phyloP scores from a whole-genome alignment of 257 asterid genomes.

The Paulownia fortunei region DNA sequence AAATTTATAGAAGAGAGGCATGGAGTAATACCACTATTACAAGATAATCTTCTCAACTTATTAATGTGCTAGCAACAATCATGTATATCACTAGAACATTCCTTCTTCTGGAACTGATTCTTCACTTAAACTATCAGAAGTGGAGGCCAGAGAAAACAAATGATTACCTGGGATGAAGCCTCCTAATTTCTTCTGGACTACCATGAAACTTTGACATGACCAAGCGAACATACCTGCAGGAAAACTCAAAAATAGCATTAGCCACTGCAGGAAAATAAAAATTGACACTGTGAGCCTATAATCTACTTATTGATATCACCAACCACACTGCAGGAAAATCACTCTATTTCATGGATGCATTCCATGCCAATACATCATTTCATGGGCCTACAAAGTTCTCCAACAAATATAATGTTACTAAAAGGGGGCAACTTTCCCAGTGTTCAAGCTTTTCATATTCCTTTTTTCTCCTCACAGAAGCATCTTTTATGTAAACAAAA shows the following conservation, averaged over 20 bases:
- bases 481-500: not conserved
- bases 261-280: not conserved
- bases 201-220: conserved; percentile 78
- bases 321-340: not conserved
- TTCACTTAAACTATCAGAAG: not conserved
- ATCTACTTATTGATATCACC: not conserved
- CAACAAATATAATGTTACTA: not conserved
- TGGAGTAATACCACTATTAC: not conserved
- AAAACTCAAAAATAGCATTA: conserved; percentile 11
- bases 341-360: not conserved
- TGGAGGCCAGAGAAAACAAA: conserved; percentile 11
- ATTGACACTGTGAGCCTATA: not conserved
- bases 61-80: not conserved
- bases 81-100: conserved; percentile 7
- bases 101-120: not conserved
- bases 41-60: conserved; percentile 4
- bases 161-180: conserved; percentile 83
- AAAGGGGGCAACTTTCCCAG: not conserved
- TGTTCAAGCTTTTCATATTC: not conserved
- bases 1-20: not conserved
- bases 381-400: not conserved
- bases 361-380: conserved; percentile 1
- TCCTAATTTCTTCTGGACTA: conserved; percentile 53
- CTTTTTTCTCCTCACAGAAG: not conserved
- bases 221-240: conserved; percentile 81